Conservation (phyloP, 1,284 basidiomycete species). For the Microbotryum saponariae region DNA sequence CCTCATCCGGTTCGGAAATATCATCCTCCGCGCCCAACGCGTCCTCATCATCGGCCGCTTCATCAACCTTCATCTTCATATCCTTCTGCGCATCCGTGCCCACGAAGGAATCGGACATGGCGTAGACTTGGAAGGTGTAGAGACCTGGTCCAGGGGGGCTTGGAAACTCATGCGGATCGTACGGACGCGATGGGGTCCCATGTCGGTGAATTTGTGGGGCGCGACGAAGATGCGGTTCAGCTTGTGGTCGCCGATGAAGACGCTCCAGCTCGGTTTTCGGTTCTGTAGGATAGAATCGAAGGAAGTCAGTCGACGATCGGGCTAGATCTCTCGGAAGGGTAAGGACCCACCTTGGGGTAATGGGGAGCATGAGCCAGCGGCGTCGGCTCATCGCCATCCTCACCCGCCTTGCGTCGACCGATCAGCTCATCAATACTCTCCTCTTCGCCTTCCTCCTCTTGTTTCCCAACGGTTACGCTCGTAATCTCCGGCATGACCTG, state of each 20-base stretch:
- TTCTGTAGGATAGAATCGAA: conserved; percentile 46
- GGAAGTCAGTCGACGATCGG: conserved; percentile 3
- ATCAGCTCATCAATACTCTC: conserved; percentile 64
- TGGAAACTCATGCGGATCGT: conserved; percentile 90
- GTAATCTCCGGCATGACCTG: conserved; percentile 42
- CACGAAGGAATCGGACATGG: conserved; percentile 80
- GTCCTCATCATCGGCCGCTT: conserved; percentile 52
- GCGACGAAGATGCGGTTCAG: conserved; percentile 82
- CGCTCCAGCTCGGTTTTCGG: conserved; percentile 77
- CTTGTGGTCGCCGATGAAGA: conserved; percentile 84
- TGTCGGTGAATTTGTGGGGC: conserved; percentile 65
- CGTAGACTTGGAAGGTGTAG: conserved; percentile 81
- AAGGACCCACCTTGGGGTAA: conserved; percentile 69
- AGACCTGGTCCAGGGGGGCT: conserved; percentile 77
- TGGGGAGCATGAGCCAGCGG: conserved; percentile 81
- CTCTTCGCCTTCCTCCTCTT: conserved; percentile 49
- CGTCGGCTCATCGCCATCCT: conserved; percentile 46
- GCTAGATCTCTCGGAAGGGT: not conserved
- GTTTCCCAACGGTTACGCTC: conserved; percentile 33
- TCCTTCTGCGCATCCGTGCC: conserved; percentile 69
- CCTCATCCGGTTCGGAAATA: conserved; percentile 93
- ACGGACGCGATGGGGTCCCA: conserved; percentile 62
- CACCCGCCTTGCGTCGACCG: conserved; percentile 51
- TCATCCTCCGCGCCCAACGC: conserved; percentile 64
- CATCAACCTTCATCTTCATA: conserved; percentile 78